phyloP scores from a whole-genome alignment of 192 early-diverging fungal genomes.

The Jimgerdemannia flammicorona region DNA sequence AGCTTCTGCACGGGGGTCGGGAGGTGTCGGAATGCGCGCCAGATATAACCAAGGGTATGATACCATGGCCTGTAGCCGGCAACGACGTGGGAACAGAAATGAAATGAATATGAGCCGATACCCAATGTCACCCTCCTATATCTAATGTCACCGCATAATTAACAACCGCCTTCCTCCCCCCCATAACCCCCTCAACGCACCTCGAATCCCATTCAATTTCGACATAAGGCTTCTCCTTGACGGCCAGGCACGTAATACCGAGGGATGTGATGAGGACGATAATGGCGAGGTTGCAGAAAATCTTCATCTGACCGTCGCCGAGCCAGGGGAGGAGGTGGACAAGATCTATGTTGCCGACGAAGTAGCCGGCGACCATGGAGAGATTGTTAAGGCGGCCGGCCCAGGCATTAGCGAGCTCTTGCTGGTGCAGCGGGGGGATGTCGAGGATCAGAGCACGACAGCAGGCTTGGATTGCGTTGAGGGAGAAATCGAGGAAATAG shows the following conservation, averaged over 20 bases:
- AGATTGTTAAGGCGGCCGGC: constrained; percentile 81
- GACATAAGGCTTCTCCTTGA: constrained; percentile 42
- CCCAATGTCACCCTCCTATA: neutral
- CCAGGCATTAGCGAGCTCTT: constrained; percentile 81
- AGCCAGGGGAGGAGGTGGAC: constrained; percentile 59
- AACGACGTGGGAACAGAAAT: neutral
- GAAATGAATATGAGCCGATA: neutral
- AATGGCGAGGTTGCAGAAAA: constrained; percentile 73
- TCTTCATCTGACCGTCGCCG: constrained; percentile 74
- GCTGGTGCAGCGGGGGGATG: constrained; percentile 70
- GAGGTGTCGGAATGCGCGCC: constrained; percentile 55
- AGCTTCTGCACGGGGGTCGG: constrained; percentile 71
- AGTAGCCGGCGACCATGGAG: constrained; percentile 83
- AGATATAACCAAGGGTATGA: constrained; percentile 42
- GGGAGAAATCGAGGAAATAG: constrained; percentile 89
- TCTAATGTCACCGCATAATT: neutral
- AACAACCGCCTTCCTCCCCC: neutral
- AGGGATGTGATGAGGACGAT: constrained; percentile 54
- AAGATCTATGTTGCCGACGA: constrained; percentile 82
- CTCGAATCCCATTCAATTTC: constrained; percentile 28
- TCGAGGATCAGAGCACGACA: constrained; percentile 87
- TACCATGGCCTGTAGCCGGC: constrained; percentile 32
- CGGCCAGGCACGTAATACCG: constrained; percentile 62
- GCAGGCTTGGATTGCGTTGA: constrained; percentile 85
- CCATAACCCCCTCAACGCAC: constrained; percentile 14